Evolutionary conservation across 202 grass and related monocot genomes (phyloP), one percentile per base, ranked within the genome.

Genomic region (Digitaria exilis): DNA sequence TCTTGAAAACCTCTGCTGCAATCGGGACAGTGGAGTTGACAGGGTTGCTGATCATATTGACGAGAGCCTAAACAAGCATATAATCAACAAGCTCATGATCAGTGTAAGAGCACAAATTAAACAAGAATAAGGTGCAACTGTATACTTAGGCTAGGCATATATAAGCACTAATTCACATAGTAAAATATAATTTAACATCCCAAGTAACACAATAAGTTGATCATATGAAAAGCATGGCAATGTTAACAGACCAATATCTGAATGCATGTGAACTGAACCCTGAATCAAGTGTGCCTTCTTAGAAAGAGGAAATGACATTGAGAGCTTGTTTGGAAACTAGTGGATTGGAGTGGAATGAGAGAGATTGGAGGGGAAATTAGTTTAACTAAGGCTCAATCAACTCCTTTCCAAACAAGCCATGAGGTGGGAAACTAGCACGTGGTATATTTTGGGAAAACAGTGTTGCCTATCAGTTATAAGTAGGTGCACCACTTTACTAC

Each of bases 11-110:
- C 90, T 98, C 92, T 7, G 96, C 89, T 1, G 92, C 92, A 61
- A 95, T 98, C 0, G 92, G 96, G 54, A 98, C 93, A 60, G 96
- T 98, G 18, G 91, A 98, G 67, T 98, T 98, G 74, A 98, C 93
- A 30, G 89, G 96, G 83, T 98, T 96, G 89, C 93, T 98, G 69
- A 98, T 98, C 87, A 96, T 94, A 65, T 98, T 98, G 48, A 98
- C 85, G 18, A 98, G 51, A 70, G 96, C 96, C 93, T 98, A 82
- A 62, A 63, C 11, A 83, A 52, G 7, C 25, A 78, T 42, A 85
- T 42, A 78, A 59, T 37, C 31, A 48, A 64, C 34, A 41, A 30
- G 22, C 14, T 17, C 30, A 86, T 6, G 71, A 65, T 84, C 62
- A 42, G 70, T 76, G 62, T 28, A 11, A 59, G 7, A 45, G 17